These are phyloP conservation scores for Thelephora terrestris DNA, from an alignment of 1,284 basidiomycete species.

Conservation along the genomic window DNA sequence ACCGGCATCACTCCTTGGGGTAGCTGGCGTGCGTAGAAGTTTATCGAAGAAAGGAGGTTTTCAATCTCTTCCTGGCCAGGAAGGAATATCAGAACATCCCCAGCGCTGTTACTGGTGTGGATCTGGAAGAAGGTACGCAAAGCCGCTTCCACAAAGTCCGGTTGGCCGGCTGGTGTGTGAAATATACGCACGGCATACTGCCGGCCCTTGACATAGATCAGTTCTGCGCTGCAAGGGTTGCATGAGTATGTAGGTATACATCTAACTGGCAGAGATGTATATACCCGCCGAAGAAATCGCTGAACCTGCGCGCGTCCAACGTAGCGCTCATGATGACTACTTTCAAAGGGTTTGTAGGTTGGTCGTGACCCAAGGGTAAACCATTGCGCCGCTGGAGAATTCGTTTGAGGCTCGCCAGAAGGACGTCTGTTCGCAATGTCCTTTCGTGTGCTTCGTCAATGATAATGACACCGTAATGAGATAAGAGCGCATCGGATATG, in stretches of 20 bases:
- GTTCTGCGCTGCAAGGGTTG: conserved; percentile 55
- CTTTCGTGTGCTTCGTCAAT: conserved; percentile 98
- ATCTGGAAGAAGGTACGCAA: conserved; percentile 88
- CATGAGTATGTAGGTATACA: not conserved
- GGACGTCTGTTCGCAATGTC: conserved; percentile 87
- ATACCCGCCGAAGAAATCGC: conserved; percentile 76
- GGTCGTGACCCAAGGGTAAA: no score
- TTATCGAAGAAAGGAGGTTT: conserved; percentile 66
- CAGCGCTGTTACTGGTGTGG: conserved; percentile 69
- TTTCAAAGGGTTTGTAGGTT: conserved; percentile 55
- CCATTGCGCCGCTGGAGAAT: conserved; percentile 67
- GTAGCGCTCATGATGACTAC: conserved; percentile 97
- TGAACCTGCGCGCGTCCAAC: conserved; percentile 90
- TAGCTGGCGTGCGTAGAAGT: conserved; percentile 53
- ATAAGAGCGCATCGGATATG: conserved; percentile 67
- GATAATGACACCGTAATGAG: conserved; percentile 82
- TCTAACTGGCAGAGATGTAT: conserved; percentile 16
- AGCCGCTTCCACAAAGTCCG: conserved; percentile 86
- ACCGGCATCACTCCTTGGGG: conserved; percentile 46
- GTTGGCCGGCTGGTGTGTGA: conserved; percentile 62
- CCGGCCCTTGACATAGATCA: conserved; percentile 87
- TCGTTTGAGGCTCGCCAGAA: conserved; percentile 87
- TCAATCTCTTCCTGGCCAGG: conserved; percentile 98
- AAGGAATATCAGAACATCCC: conserved; percentile 91
- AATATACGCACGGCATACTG: conserved; percentile 86